Base-by-base conservation (phyloP, 2,329 filamentous ascomycete genomes). In the Fusarium tupiense region DNA sequence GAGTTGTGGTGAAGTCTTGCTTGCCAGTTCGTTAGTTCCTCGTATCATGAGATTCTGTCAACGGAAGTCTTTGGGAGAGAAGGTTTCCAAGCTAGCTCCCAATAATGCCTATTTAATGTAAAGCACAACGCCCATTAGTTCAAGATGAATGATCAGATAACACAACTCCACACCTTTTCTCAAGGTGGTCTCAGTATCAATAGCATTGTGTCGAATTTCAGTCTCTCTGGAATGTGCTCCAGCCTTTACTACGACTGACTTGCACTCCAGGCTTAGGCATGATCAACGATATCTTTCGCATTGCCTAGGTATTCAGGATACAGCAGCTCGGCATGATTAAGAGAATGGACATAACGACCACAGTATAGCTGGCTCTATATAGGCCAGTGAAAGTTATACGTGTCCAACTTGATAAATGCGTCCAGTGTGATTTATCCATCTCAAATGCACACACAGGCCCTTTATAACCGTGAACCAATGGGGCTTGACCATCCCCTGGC, bases 381-480 rank as follows among this genome's bases (percentile, higher is more conserved):
- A 40, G 52, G 20, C 24, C 52, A n/a, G 24, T n/a, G 8, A 41
- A 56, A 41, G 24, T 14, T n/a, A n/a, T 40, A 41, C 24, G 52
- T 56, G 52, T 41, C 52, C 24, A 41, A 56, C 24, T 56, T 56
- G 19, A 53, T 26, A 24, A 26, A 50, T 49, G 16, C 20, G n/a
- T 59, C 19, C n/a, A 14, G 22, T 41, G 16, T 11, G 16, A 50
- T 37, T 50, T 50, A 81, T 90, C 90, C 24, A 79, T 78, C 22
- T 87, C 83, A 74, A 91, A 59, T 26, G 88, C 0, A 29, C 26
- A 10, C 19, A 44, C 17, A 19, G 7, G 12, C 14, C 49, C 20
- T 19, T 56, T 38, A 50, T 33, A 63, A 29, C 26, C 57, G 41
- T 26, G 31, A 41, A 88, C 89, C 0, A 83, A 84, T 70, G n/a